Conservation (phyloP, 179 eudicot species). For the Nepenthes alata region DNA sequence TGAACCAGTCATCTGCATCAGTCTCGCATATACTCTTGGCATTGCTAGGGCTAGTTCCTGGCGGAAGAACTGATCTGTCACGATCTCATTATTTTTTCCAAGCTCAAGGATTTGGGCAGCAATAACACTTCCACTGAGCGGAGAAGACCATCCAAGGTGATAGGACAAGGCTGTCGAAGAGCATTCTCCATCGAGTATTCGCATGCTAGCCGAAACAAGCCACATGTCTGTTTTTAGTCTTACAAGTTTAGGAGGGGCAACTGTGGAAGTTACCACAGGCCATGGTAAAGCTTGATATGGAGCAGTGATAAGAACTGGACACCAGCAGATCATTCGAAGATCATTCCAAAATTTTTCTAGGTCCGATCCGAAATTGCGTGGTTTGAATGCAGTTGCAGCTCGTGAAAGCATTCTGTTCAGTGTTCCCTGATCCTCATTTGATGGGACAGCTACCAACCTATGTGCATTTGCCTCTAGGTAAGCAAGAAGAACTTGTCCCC, state of each 20-base stretch:
- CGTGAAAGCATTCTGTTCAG: conserved; percentile 66
- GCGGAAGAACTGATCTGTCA: conserved; percentile 70
- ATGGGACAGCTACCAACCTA: conserved; percentile 56
- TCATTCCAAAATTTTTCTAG: conserved; percentile 91
- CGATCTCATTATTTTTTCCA: conserved; percentile 90
- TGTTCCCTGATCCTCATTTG: conserved; percentile 48
- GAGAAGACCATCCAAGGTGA: conserved; percentile 94
- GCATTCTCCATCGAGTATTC: conserved; percentile 93
- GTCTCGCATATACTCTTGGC: conserved; percentile 89
- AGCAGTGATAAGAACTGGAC: conserved; percentile 82
- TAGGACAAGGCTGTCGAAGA: conserved; percentile 75
- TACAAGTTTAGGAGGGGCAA: conserved; percentile 96
- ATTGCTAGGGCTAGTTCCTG: conserved; percentile 86
- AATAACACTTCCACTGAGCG: conserved; percentile 87
- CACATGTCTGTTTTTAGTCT: conserved; percentile 67
- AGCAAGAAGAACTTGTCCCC: conserved; percentile 80
- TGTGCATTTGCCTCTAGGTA: conserved; percentile 93
- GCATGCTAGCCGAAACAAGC: conserved; percentile 98
- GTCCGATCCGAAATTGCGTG: conserved; percentile 66
- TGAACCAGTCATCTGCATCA: conserved; percentile 52
- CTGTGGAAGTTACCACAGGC: conserved; percentile 73
- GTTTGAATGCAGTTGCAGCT: conserved; percentile 66
- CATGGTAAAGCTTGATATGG: conserved; percentile 85
- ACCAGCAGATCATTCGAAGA: conserved; percentile 83
- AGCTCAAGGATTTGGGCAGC: conserved; percentile 99